A percentile compares a stretch with the other conserved stretches of the same genome.
These are phyloP conservation scores for Vicia sativa DNA, from an alignment of 306 rosid species.

Conservation along the genomic window DNA sequence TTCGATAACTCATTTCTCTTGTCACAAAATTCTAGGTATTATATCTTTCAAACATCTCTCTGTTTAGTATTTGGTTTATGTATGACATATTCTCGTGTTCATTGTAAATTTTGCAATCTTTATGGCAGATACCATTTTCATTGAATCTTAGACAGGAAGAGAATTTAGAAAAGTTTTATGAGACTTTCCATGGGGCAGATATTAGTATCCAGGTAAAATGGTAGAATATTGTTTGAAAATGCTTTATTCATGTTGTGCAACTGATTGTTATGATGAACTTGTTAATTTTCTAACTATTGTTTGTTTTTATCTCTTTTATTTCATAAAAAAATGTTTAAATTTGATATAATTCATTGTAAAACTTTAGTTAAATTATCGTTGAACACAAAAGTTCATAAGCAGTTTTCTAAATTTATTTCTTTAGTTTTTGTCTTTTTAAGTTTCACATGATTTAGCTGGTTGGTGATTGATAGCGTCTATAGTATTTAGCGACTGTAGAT, in stretches of 20 bases:
- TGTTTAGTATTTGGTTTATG: constrained; percentile 21
- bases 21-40: background rate
- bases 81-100: constrained; percentile 10
- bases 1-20: background rate
- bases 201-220: constrained; percentile 80
- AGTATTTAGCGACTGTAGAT: constrained; percentile 85
- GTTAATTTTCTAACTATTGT: constrained; percentile 1
- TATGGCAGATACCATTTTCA: constrained; percentile 82
- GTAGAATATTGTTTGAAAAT: background rate
- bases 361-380: background rate
- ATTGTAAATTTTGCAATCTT: constrained; percentile 21
- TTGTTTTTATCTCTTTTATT: constrained; percentile 1
- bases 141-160: constrained; percentile 60
- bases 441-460: constrained; percentile 25
- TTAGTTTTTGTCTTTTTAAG: background rate
- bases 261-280: constrained; percentile 13
- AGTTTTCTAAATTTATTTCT: background rate
- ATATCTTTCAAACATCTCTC: constrained; percentile 9
- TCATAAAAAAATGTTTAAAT: background rate
- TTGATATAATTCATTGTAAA: constrained; percentile 11
- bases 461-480: constrained; percentile 51
- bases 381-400: too few relatives aligned
- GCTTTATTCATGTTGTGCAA: constrained; percentile 12
- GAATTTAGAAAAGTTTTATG: constrained; percentile 66
- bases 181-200: constrained; percentile 91